Conservation (phyloP, 2,329 filamentous ascomycete species). For the Coniella lustricola region DNA sequence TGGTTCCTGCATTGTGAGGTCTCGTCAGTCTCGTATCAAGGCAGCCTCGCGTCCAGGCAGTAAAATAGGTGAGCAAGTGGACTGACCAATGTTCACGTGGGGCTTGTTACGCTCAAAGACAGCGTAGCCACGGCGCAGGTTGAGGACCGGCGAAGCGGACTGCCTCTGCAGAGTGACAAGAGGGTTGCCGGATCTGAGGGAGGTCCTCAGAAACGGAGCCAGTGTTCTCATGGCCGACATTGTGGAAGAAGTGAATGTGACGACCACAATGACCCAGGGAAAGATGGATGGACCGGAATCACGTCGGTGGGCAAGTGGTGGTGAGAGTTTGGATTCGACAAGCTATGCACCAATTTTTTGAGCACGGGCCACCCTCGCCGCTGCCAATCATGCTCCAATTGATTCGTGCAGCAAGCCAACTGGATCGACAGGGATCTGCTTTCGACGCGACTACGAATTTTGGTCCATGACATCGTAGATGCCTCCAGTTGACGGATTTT, state of each 20-base stretch:
- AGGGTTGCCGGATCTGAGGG: constrained; percentile 60
- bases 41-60: constrained; percentile 5
- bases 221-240: constrained; percentile 81
- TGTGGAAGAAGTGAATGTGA: constrained; percentile 32
- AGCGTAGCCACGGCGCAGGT: constrained; percentile 59
- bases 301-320: constrained; percentile 2
- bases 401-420: background rate
- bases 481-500: too few relatives aligned
- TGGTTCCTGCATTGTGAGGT: constrained; percentile 59
- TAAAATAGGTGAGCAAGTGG: background rate
- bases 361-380: constrained; percentile 9
- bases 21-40: constrained; percentile 12
- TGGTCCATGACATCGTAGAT: background rate
- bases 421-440: background rate
- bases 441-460: background rate
- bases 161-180: constrained; percentile 72
- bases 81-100: constrained; percentile 91
- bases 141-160: constrained; percentile 57
- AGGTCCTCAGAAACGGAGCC: constrained; percentile 72
- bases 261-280: constrained; percentile 21
- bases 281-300: constrained; percentile 7
- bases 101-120: constrained; percentile 87
- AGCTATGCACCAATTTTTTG: constrained; percentile 15
- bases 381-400: constrained; percentile 15
- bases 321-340: constrained; percentile 1